Conservation (phyloP, 257 asterid species). For the Haberlea rhodopensis region DNA sequence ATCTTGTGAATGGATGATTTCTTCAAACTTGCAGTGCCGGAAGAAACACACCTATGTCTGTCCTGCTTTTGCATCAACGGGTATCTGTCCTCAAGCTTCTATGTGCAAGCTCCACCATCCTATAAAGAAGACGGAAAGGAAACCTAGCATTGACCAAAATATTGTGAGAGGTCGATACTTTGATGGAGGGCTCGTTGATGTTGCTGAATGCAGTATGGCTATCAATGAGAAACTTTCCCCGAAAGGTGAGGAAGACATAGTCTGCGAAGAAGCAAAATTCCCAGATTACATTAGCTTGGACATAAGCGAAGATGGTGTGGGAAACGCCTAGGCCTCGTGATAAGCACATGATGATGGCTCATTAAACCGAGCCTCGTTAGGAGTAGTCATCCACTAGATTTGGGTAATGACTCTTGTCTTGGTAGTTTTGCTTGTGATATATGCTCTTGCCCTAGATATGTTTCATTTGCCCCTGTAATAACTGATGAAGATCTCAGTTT, state of each 20-base stretch:
- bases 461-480: no score
- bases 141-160: constrained; percentile 41
- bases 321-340: no score
- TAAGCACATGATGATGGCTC: constrained; percentile 26
- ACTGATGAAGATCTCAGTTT: no score
- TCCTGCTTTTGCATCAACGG: constrained; percentile 75
- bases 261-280: constrained; percentile 39
- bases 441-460: background rate
- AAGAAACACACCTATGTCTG: constrained; percentile 88
- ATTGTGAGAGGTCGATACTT: constrained; percentile 76
- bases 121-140: constrained; percentile 59
- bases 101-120: constrained; percentile 98
- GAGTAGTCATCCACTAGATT: constrained; percentile 21
- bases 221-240: constrained; percentile 29
- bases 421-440: background rate
- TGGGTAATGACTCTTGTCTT: background rate
- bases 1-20: constrained; percentile 58
- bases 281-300: constrained; percentile 76
- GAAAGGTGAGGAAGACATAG: constrained; percentile 42
- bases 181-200: constrained; percentile 55
- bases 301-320: constrained; percentile 41
- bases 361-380: constrained; percentile 32
- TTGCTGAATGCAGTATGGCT: constrained; percentile 31
- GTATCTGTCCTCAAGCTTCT: constrained; percentile 61
- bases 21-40: constrained; percentile 78